Evolutionary conservation across 192 early-diverging fungal species (phyloP).

Genomic region (Coemansia guatemalensis): DNA sequence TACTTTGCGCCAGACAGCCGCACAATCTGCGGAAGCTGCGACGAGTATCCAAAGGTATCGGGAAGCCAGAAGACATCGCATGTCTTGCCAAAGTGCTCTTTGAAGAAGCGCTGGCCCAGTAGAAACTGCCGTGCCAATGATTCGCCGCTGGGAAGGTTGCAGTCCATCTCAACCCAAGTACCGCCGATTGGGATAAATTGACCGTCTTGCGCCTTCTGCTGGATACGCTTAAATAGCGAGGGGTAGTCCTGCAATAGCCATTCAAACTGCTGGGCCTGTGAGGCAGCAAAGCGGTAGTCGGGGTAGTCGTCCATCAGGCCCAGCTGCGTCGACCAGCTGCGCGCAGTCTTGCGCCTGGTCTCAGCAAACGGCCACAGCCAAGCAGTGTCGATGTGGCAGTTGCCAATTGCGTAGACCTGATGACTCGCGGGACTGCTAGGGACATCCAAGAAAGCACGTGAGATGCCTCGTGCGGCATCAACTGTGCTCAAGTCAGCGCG

Average conservation of each 20-base stretch:
- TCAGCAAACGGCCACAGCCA: conserved; percentile 98
- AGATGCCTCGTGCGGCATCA: conserved; percentile 51
- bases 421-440: conserved; percentile 61
- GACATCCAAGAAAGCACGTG: conserved; percentile 66
- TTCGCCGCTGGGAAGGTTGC: conserved; percentile 94
- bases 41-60: conserved; percentile 89
- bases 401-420: conserved; percentile 84
- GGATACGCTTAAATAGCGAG: conserved; percentile 72
- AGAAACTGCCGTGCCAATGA: conserved; percentile 89
- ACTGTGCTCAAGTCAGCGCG: conserved; percentile 50
- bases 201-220: conserved; percentile 64
- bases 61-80: conserved; percentile 89
- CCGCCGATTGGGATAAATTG: conserved; percentile 92
- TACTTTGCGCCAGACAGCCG: conserved; percentile 73
- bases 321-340: conserved; percentile 78
- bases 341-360: conserved; percentile 87
- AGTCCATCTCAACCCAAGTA: conserved; percentile 98
- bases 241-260: conserved; percentile 88
- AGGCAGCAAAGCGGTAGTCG: conserved; percentile 85
- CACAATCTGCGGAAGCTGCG: conserved; percentile 89
- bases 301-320: conserved; percentile 85
- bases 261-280: conserved; percentile 94
- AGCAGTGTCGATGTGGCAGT: conserved; percentile 88
- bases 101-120: conserved; percentile 86
- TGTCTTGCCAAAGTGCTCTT: conserved; percentile 69